A percentile compares a stretch with the other conserved stretches of the same genome.
Evolutionary conservation across 768 basidiomycete genomes (phyloP).

Genomic region (Phallus indusiatus): DNA sequence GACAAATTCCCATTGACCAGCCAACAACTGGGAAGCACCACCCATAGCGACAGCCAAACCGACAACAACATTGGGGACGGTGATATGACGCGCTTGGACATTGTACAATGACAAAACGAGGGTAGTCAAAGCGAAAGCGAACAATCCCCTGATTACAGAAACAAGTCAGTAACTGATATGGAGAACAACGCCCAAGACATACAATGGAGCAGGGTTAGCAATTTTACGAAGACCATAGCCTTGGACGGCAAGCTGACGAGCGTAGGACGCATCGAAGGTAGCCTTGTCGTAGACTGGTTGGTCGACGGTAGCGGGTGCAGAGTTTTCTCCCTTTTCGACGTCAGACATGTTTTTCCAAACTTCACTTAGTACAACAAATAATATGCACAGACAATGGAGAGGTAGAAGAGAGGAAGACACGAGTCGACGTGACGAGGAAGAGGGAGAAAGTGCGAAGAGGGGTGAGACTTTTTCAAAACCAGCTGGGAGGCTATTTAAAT

Average conservation of each 20-base stretch:
- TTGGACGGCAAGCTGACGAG: conserved; percentile 2
- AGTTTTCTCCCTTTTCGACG: conserved; percentile 21
- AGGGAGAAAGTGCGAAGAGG: too few relatives aligned
- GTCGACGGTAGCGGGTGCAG: background rate
- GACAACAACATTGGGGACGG: conserved; percentile 58
- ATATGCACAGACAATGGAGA: background rate
- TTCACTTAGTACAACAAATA: background rate
- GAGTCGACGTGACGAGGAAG: too few relatives aligned
- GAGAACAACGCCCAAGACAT: conserved; percentile 14
- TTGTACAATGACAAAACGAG: conserved; percentile 74
- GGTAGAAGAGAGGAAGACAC: too few relatives aligned
- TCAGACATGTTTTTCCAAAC: conserved; percentile 23
- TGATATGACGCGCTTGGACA: conserved; percentile 42
- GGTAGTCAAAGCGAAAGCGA: conserved; percentile 78
- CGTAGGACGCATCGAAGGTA: background rate
- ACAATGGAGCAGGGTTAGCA: conserved; percentile 57
- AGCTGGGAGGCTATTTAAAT: too few relatives aligned
- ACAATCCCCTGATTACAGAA: conserved; percentile 46
- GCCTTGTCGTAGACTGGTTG: background rate
- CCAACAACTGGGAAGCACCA: conserved; percentile 76
- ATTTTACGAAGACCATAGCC: conserved; percentile 26
- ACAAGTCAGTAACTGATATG: background rate
- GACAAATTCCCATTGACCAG: conserved; percentile 82
- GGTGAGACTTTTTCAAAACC: too few relatives aligned
- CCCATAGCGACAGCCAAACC: conserved; percentile 85